Percentiles rank a stretch among this genome's conserved stretches.
Evolutionary conservation across 2,329 filamentous ascomycete species (phyloP).

Genomic region (Scedosporium minutisporum): DNA sequence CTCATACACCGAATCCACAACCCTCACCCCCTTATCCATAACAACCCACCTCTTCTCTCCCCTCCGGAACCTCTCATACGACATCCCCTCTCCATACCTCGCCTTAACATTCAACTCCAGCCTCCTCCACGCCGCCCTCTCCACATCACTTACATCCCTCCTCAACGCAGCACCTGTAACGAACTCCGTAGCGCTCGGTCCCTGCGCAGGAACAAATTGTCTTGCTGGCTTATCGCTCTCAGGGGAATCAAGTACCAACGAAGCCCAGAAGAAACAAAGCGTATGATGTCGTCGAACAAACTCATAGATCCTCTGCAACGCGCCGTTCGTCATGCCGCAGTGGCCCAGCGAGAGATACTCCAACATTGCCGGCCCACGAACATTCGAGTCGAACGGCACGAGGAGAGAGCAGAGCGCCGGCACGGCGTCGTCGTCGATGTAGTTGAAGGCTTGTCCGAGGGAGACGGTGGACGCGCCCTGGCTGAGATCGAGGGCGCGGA

Average conservation of each 20-base stretch:
- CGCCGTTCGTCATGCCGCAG: slow-evolving; percentile 22
- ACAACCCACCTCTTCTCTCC: slow-evolving; percentile 30
- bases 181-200: background rate
- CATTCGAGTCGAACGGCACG: slow-evolving; percentile 12
- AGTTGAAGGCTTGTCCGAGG: slow-evolving; percentile 36
- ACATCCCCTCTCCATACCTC: slow-evolving; percentile 20
- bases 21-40: slow-evolving; percentile 21
- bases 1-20: slow-evolving; percentile 1
- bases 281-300: slow-evolving; percentile 20
- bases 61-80: slow-evolving; percentile 21
- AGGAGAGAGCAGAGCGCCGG: slow-evolving; percentile 24
- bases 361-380: slow-evolving; percentile 13
- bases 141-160: slow-evolving; percentile 13
- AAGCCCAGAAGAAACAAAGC: slow-evolving; percentile 27
- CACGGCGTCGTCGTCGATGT: slow-evolving; percentile 28
- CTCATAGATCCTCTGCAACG: slow-evolving; percentile 17
- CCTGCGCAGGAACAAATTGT: slow-evolving; percentile 18
- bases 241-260: slow-evolving; percentile 18
- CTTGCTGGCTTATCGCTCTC: slow-evolving; percentile 8
- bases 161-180: slow-evolving; percentile 10
- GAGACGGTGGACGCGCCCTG: slow-evolving; percentile 38
- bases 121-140: slow-evolving; percentile 12
- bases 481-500: slow-evolving; percentile 31
- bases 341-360: slow-evolving; percentile 32
- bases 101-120: slow-evolving; percentile 21